Percentiles rank a stretch among this genome's conserved stretches.
phyloP scores from a whole-genome alignment of 305 asterid genomes.

The Coffea humblotiana region DNA sequence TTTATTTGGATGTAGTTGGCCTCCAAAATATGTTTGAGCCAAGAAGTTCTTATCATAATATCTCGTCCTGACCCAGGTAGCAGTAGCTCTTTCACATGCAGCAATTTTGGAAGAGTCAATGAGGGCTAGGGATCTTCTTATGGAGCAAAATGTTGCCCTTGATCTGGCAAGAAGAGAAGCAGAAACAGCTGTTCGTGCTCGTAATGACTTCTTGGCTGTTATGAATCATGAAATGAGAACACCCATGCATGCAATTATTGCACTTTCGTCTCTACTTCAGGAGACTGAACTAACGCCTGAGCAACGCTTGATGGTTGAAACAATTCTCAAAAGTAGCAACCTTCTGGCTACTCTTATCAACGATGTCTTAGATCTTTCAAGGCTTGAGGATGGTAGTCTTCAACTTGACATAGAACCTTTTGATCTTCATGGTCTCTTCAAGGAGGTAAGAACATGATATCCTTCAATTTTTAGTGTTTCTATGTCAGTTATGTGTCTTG shows the following conservation, averaged over 20 bases:
- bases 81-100: slow-evolving; percentile 97
- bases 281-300: slow-evolving; percentile 92
- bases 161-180: slow-evolving; percentile 95
- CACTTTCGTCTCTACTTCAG: slow-evolving; percentile 85
- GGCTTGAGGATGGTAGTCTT: slow-evolving; percentile 98
- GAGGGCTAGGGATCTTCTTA: slow-evolving; percentile 91
- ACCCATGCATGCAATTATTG: slow-evolving; percentile 95
- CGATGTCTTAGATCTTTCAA: slow-evolving; percentile 96
- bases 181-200: slow-evolving; percentile 91
- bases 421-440: slow-evolving; percentile 80
- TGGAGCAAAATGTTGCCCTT: slow-evolving; percentile 91
- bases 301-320: slow-evolving; percentile 98
- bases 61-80: slow-evolving; percentile 56
- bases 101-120: slow-evolving; percentile 93
- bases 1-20: too few species aligned
- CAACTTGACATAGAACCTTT: slow-evolving; percentile 76
- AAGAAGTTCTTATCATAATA: slow-evolving; percentile 15
- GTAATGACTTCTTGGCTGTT: slow-evolving; percentile 92
- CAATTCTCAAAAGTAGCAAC: slow-evolving; percentile 93
- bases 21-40: not conserved
- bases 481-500: slow-evolving; percentile 6
- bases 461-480: slow-evolving; percentile 5
- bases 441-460: slow-evolving; percentile 50
- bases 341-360: slow-evolving; percentile 93
- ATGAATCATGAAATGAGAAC: slow-evolving; percentile 99